These are phyloP conservation scores for Microdochium trichocladiopsis DNA, from an alignment of 2,329 filamentous ascomycete species.

Conservation along the genomic window DNA sequence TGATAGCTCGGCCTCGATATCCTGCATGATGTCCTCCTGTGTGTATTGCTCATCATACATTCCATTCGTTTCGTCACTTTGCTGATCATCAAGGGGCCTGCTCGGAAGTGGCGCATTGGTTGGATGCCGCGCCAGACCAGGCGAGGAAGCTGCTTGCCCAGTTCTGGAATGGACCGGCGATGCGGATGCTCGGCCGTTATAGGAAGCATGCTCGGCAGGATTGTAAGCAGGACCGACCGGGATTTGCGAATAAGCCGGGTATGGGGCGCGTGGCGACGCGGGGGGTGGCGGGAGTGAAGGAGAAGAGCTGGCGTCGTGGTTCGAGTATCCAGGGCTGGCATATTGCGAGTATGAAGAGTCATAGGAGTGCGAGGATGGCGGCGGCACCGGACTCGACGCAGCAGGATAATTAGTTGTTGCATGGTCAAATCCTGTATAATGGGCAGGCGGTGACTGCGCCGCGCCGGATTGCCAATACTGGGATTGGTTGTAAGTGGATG, in stretches of 20 bases:
- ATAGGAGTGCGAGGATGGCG: conserved; percentile 26
- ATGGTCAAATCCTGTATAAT: conserved; percentile 25
- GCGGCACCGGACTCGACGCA: conserved; percentile 6
- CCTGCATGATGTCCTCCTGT: conserved; percentile 49
- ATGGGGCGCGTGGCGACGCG: conserved; percentile 36
- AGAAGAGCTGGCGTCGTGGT: conserved; percentile 30
- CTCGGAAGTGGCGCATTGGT: conserved; percentile 54
- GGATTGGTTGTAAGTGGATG: conserved; percentile 17
- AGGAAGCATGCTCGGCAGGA: conserved; percentile 36
- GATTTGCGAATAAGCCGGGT: conserved; percentile 44
- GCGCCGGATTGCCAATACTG: conserved; percentile 20
- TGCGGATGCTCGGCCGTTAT: conserved; percentile 37
- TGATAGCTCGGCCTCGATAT: conserved; percentile 48
- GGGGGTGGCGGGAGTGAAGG: conserved; percentile 25
- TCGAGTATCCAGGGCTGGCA: conserved; percentile 24
- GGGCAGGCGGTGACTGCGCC: neutral
- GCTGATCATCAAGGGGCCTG: conserved; percentile 34
- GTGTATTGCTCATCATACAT: conserved; percentile 28
- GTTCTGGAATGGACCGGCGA: conserved; percentile 40
- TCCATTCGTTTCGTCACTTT: neutral
- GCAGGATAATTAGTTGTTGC: conserved; percentile 15
- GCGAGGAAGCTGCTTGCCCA: conserved; percentile 30
- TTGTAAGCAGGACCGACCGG: conserved; percentile 44
- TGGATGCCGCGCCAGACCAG: conserved; percentile 47
- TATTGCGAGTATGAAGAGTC: conserved; percentile 32